A percentile compares a stretch with the other conserved stretches of the same genome.
Conservation (phyloP, 345 rosid genomes). For the Mallotus nudiflorus region DNA sequence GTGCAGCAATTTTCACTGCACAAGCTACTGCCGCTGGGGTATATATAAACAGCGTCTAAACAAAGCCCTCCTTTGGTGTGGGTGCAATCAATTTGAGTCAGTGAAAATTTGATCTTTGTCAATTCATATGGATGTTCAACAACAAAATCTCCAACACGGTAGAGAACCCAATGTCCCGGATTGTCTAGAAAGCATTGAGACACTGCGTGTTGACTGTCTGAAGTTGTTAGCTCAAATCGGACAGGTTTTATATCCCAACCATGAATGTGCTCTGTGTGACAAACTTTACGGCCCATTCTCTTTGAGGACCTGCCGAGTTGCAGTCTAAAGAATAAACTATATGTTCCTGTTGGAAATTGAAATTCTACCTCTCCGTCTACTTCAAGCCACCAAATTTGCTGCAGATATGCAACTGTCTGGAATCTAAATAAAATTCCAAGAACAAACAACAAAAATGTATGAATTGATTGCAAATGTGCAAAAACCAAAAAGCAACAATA, state of each 20-base stretch:
- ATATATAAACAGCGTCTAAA: constrained; percentile 15
- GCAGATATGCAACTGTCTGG: constrained; percentile 24
- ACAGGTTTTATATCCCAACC: constrained; percentile 32
- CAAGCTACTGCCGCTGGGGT: constrained; percentile 3
- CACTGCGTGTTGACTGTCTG: constrained; percentile 16
- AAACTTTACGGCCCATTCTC: constrained; percentile 22
- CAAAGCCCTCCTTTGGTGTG: constrained; percentile 32
- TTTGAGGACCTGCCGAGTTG: constrained; percentile 20
- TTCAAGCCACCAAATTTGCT: constrained; percentile 31
- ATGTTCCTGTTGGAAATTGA: constrained; percentile 22
- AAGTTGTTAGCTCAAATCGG: constrained; percentile 18
- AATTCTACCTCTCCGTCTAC: constrained; percentile 26
- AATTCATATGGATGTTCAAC: background rate
- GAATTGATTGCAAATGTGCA: too few species aligned
- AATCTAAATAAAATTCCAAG: too few species aligned
- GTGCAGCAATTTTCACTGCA: background rate
- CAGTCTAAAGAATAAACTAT: too few species aligned
- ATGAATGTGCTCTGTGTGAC: constrained; percentile 17
- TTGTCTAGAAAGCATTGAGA: constrained; percentile 14
- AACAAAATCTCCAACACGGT: constrained; percentile 24
- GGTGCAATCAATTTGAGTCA: constrained; percentile 30
- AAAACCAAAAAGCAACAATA: too few species aligned
- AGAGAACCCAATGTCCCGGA: constrained; percentile 17
- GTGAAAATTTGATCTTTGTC: constrained; percentile 20
- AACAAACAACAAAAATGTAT: too few species aligned